Evolutionary conservation across 1,284 basidiomycete genomes (phyloP), one percentile per base, ranked within the genome.

Genomic region (Microstroma glucosiphilum): DNA sequence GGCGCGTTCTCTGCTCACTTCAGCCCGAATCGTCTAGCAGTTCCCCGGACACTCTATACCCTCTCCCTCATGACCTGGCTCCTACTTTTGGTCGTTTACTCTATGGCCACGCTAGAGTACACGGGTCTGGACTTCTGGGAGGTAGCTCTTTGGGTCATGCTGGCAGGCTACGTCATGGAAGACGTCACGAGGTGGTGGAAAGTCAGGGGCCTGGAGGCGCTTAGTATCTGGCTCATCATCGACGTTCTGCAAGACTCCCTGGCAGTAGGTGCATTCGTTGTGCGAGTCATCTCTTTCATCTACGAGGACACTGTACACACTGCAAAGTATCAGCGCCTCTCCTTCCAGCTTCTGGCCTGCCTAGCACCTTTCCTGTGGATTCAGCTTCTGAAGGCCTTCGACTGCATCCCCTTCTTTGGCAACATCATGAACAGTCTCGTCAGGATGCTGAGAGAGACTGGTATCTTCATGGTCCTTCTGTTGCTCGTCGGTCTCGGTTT

Each of bases 381-480:
- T 11, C 66, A 70, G 62, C 63, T 73, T 37, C 66, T 74, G 57
- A 71, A 69, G 57, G 57, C 67, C 9, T 60, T 66, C 21, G 73
- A 75, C 57, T 64, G 71, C 11, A 48, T 60, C 57, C 88, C 86
- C 72, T 90, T 88, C 67, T 70, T 73, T 60, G 73, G 73, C 8
- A 66, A 67, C 12, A 60, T 75, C 59, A 66, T 67, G 49, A 64
- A 72, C 55, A 68, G 72, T 59, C 65, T 75, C n/a, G 59, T 75
- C 13, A 84, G 89, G 13, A 96, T 96, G 92, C 82, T 96, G 66
- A 87, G 89, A 76, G 92, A 96, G 80, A 92, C 90, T 9, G 87
- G 51, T 40, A 60, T 58, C 60, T 67, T 67, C 37, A 65, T 60
- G 51, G 43, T 68, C 86, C 82, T 92, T 40, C 82, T 93, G 7